phyloP scores from a whole-genome alignment of 306 rosid genomes.

The Sicyos edulis region DNA sequence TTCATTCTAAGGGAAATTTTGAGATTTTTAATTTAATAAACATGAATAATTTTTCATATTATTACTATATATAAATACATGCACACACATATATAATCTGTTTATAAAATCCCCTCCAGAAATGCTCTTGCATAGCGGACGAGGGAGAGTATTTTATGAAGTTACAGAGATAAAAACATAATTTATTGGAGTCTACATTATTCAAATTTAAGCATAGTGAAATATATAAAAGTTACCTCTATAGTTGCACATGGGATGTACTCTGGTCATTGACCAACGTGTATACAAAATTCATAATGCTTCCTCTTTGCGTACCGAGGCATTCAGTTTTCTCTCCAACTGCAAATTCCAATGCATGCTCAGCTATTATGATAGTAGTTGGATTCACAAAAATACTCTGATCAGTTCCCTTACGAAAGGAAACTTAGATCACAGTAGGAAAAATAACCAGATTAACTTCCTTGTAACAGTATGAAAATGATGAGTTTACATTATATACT shows the following conservation, averaged over 20 bases:
- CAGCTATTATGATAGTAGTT: not conserved
- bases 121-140: not conserved
- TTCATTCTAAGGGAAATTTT: not conserved
- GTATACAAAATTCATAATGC: conserved; percentile 4
- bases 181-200: not conserved
- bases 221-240: not conserved
- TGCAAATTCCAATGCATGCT: conserved; percentile 22
- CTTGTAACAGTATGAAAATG: not conserved
- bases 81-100: not conserved
- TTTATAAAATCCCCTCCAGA: not conserved
- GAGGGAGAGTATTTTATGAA: not conserved
- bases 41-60: not conserved
- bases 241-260: not conserved
- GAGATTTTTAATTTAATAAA: not conserved
- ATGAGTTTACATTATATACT: not conserved
- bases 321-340: conserved; percentile 41
- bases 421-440: not conserved
- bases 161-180: not conserved
- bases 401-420: not conserved
- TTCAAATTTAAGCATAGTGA: not conserved
- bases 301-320: conserved; percentile 27
- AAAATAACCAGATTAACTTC: not conserved
- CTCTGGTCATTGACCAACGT: not conserved
- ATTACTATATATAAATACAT: not conserved
- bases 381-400: not conserved